phyloP scores from a whole-genome alignment of 352 stramenopile species.

The Globisporangium echinulatum region DNA sequence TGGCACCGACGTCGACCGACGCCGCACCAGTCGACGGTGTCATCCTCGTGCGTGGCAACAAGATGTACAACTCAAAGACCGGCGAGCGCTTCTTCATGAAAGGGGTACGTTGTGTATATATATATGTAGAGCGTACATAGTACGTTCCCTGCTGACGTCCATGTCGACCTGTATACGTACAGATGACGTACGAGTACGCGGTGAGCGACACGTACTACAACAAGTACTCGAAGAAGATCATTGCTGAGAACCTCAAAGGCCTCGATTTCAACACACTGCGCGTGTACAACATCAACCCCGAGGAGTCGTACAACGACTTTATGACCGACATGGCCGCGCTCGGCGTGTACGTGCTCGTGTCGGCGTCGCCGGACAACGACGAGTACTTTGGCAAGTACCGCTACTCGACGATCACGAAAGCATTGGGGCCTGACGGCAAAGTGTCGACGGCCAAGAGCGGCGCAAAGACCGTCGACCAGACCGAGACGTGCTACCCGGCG shows the following conservation, averaged over 20 bases:
- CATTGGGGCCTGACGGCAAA: conserved; percentile 39
- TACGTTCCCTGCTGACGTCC: no score
- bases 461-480: conserved; percentile 49
- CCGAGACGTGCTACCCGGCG: conserved; percentile 79
- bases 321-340: conserved; percentile 78
- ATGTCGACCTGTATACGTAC: not conserved
- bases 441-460: conserved; percentile 26
- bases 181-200: conserved; percentile 87
- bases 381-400: conserved; percentile 84
- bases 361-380: conserved; percentile 74
- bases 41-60: conserved; percentile 80
- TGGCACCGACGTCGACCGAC: not conserved
- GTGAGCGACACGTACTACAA: conserved; percentile 83
- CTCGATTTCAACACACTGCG: conserved; percentile 82
- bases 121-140: no score
- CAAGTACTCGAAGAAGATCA: conserved; percentile 74
- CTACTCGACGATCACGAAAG: conserved; percentile 72
- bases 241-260: conserved; percentile 53
- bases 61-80: conserved; percentile 80
- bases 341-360: conserved; percentile 77
- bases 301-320: conserved; percentile 76
- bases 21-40: conserved; percentile 31
- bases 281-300: conserved; percentile 85
- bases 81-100: conserved; percentile 85
- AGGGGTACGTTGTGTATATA: conserved; percentile 36